Base-by-base conservation (phyloP, 345 rosid genomes). In the Aquilaria yunnanensis region DNA sequence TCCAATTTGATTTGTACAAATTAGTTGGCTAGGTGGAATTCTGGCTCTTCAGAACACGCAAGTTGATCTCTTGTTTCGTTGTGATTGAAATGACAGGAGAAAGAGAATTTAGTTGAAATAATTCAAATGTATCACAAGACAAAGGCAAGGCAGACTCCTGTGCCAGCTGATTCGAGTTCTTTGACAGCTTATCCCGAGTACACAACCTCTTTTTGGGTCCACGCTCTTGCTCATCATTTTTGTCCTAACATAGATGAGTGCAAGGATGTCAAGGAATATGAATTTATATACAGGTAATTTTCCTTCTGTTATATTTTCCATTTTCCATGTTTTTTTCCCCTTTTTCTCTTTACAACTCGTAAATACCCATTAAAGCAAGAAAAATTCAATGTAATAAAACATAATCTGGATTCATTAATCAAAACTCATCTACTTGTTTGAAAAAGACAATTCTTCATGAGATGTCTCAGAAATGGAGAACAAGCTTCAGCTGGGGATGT, bases 191-290 rank as follows among this genome's bases (percentile, higher is more conserved):
- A 81, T 78, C 91, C 97, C 34, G 93, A 94, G 59, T 68, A 77
- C 72, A 77, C 90, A 63, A 80, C 90, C 10, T 78, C 96, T 5
- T 83, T 85, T 66, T 64, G 83, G 75, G 89, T 94, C 67, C 97
- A 94, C 69, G 69, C 79, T 57, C 86, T 94, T 68, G 97, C 99
- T 14, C 96, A 90, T 80, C 84, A 73, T 70, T 94, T 80, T 61
- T 90, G 92, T 75, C 97, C 99, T 51, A 71, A 80, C 57, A 62
- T 77, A 46, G 91, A 88, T 30, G 83, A 88, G 66, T 83, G 91
- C 88, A 86, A 83, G 85, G 93, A 94, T 69, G 85, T 88, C 63
- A 81, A 86, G 67, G 84, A 81, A 70, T 94, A 76, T 78, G 99
- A 94, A 66, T 69, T 74, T 54, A 68, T 85, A 68, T 90, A 90